Evolutionary conservation across 345 rosid species (phyloP).

Genomic region (Hypericum perforatum): DNA sequence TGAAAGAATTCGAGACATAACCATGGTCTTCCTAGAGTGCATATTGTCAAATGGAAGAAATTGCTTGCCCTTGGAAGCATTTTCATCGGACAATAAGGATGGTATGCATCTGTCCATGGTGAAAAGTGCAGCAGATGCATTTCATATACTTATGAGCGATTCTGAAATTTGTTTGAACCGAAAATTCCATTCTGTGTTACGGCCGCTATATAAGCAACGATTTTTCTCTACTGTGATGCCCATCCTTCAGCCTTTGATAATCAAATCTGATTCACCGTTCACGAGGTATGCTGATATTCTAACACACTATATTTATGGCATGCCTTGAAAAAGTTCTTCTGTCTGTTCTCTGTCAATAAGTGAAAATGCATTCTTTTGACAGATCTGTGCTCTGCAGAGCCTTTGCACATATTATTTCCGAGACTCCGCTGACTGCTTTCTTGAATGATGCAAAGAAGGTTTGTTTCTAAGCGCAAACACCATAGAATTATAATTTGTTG

Average conservation of each 20-base stretch:
- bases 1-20: slow-evolving; percentile 55
- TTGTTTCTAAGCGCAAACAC: slow-evolving; percentile 4
- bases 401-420: slow-evolving; percentile 55
- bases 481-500: slow-evolving; percentile 1
- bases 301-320: too few species aligned
- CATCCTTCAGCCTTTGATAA: slow-evolving; percentile 48
- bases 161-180: slow-evolving; percentile 58
- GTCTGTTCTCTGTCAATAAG: slow-evolving; percentile 9
- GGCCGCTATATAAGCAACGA: slow-evolving; percentile 90
- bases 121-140: slow-evolving; percentile 79
- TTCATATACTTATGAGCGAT: slow-evolving; percentile 64
- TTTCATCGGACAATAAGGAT: slow-evolving; percentile 16
- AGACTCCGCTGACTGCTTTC: slow-evolving; percentile 56
- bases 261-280: slow-evolving; percentile 34
- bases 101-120: slow-evolving; percentile 29
- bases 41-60: slow-evolving; percentile 30
- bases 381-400: slow-evolving; percentile 56
- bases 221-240: slow-evolving; percentile 66
- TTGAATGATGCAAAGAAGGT: slow-evolving; percentile 68
- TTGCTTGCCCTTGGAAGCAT: slow-evolving; percentile 13
- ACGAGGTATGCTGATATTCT: slow-evolving; percentile 34
- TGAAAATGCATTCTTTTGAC: slow-evolving; percentile 20
- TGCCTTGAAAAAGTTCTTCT: too few species aligned
- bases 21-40: slow-evolving; percentile 47
- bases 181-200: slow-evolving; percentile 58